Conservation (phyloP, 371 early-diverging fungal species). For the Syncephalis fuscata region DNA sequence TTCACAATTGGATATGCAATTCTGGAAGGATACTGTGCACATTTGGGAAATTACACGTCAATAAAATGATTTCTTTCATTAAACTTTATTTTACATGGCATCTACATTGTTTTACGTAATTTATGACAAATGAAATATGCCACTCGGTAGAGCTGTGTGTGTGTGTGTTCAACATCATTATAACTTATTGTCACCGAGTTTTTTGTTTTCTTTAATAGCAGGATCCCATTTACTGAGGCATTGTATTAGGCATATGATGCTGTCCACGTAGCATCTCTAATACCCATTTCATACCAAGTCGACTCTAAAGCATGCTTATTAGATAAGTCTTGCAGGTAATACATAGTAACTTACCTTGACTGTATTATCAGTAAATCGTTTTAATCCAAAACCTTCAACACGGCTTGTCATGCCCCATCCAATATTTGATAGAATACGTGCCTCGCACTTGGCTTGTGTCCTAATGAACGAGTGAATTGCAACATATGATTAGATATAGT, state of each 20-base stretch:
- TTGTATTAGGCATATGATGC: slow-evolving; percentile 17
- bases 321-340: background rate
- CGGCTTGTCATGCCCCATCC: slow-evolving; percentile 68
- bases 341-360: slow-evolving; percentile 30
- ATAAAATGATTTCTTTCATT: too few relatives aligned
- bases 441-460: slow-evolving; percentile 71
- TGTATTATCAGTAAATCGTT: slow-evolving; percentile 68
- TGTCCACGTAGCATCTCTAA: slow-evolving; percentile 57
- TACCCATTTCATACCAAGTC: slow-evolving; percentile 76
- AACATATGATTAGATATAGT: background rate
- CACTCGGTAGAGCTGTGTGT: too few relatives aligned
- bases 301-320: too few relatives aligned
- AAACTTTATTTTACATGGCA: too few relatives aligned
- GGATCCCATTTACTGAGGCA: background rate
- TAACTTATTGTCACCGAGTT: too few relatives aligned
- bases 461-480: slow-evolving; percentile 4
- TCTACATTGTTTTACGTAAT: too few relatives aligned
- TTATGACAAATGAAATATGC: too few relatives aligned
- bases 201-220: too few relatives aligned
- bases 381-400: slow-evolving; percentile 83
- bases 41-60: too few relatives aligned
- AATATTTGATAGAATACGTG: slow-evolving; percentile 70
- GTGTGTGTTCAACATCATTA: too few relatives aligned
- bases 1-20: too few relatives aligned
- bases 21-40: too few relatives aligned